Conservation (phyloP, 768 basidiomycete genomes). For the Russula griseocarnosa region DNA sequence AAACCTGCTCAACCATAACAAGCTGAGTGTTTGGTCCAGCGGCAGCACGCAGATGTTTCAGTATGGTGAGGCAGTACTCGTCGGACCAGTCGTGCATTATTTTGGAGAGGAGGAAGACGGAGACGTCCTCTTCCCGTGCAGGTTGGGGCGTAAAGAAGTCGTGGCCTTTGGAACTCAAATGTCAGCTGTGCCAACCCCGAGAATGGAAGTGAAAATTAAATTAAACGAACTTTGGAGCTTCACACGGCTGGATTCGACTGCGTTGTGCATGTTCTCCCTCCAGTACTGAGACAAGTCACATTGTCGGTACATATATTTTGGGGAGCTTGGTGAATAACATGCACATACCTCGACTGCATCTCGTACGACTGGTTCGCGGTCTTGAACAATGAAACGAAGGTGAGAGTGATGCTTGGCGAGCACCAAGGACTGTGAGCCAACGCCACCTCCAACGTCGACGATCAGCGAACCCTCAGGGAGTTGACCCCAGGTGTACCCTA, state of each 20-base stretch:
- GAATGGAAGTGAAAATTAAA: neutral
- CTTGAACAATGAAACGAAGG: conserved; percentile 19
- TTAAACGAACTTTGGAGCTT: neutral
- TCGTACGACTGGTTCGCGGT: neutral
- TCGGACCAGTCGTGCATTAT: conserved; percentile 33
- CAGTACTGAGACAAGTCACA: neutral
- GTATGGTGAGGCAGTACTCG: conserved; percentile 26
- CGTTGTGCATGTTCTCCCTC: conserved; percentile 7
- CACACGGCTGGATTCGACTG: conserved; percentile 1
- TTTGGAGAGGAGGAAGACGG: conserved; percentile 1
- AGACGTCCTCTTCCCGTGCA: conserved; percentile 2
- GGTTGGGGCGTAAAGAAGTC: conserved; percentile 10
- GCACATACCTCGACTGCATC: conserved; percentile 11
- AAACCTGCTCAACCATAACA: conserved; percentile 31
- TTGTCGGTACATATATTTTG: neutral
- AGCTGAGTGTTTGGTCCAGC: conserved; percentile 31
- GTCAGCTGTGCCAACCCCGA: neutral
- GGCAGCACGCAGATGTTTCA: conserved; percentile 10
- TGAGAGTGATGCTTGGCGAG: conserved; percentile 2
- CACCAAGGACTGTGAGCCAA: conserved; percentile 12
- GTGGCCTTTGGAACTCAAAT: neutral
- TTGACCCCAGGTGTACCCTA: conserved; percentile 12
- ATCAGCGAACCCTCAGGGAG: conserved; percentile 13
- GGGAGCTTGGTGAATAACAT: neutral
- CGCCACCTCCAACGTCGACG: conserved; percentile 18